These are phyloP conservation scores for Aegilops tauschii DNA, from an alignment of 176 grass and related monocot species.

Conservation along the genomic window DNA sequence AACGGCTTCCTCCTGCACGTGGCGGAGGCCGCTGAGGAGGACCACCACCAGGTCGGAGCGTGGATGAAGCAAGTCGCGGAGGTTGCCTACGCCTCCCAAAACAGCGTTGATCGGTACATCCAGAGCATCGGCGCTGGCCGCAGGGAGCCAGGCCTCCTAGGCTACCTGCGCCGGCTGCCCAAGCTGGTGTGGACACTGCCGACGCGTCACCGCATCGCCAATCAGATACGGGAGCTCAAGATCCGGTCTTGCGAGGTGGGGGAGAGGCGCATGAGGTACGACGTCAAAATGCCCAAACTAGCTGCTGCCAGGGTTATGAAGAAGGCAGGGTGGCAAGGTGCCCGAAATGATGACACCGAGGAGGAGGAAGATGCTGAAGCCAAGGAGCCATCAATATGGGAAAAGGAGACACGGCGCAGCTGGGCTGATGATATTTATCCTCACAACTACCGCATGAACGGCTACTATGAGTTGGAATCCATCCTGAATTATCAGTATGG, in stretches of 20 bases:
- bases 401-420: too few species aligned
- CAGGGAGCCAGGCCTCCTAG: background rate
- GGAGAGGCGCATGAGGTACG: background rate
- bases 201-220: background rate
- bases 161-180: background rate
- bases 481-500: too few species aligned
- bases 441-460: too few species aligned
- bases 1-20: background rate
- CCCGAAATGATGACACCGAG: background rate
- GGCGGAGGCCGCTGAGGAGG: background rate
- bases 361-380: too few species aligned
- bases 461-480: too few species aligned
- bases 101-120: background rate
- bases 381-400: too few species aligned
- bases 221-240: background rate
- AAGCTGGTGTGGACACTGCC: background rate
- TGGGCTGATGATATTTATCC: too few species aligned
- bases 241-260: background rate
- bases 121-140: background rate
- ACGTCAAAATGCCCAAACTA: background rate
- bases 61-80: conserved; percentile 20
- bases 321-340: background rate
- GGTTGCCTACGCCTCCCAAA: background rate
- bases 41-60: background rate
- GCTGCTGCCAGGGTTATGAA: background rate